Base-by-base conservation (phyloP, 768 basidiomycete genomes). In the Auriscalpium microsporum region DNA sequence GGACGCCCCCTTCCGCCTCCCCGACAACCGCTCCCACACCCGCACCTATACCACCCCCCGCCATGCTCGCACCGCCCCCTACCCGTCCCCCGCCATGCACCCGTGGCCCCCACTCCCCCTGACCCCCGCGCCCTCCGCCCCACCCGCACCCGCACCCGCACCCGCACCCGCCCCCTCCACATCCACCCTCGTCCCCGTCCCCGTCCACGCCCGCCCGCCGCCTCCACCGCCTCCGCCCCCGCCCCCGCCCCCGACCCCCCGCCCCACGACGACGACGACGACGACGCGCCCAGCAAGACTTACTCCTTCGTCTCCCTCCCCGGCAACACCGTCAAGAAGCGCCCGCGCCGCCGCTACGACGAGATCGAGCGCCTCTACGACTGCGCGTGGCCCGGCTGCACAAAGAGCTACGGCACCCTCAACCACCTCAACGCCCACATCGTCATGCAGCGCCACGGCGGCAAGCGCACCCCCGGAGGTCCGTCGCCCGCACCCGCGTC, bases 371-470 rank as follows among this genome's bases (percentile, higher is more conserved):
- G 94, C 28, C 72, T 95, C 52, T 97, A 97, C 67, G 80, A 81
- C 54, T 97, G 94, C 75, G 85, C 86, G 48, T 71, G 67, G 64
- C 66, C 69, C 7, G 68, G 67, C 19, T 80, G 79, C 65, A 77
- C 82, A 54, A 95, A 95, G 72, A 78, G 89, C 28, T 96, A 95
- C 65, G 94, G 94, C 34, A 96, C 94, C 4, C 77, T 97, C 49
- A 97, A 99, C 68, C 95, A 99, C 70, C 78, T 99, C 58, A 99
- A 99, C 68, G 93, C 94, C 34, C 95, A 99, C 69, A 92, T 97
- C 55, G 87, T 85, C n/a, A 96, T 96, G 90, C 95, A 97, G 70
- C 90, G 90, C 70, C 95, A 99, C 68, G 95, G 95, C 45, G 54
- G 76, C 14, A 97, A 95, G 73, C 81, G 94, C 54, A 87, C 82